phyloP scores from a whole-genome alignment of 805 yeast species.

The Metschnikowia sp. region DNA sequence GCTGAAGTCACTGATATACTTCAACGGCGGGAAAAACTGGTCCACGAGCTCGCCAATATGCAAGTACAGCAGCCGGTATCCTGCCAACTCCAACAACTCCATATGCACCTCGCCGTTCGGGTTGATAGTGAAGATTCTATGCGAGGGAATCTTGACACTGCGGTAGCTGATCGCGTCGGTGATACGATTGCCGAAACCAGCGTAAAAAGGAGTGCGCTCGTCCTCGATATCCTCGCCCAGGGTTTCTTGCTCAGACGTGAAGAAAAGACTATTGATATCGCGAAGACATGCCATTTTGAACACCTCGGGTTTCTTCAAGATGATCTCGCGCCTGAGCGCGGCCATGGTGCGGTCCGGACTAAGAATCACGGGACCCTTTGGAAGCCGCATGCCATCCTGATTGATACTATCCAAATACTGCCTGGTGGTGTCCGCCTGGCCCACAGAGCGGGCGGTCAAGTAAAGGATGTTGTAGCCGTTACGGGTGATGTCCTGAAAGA shows the following conservation, averaged over 20 bases:
- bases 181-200: conserved; percentile 95
- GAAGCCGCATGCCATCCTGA: conserved; percentile 67
- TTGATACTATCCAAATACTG: conserved; percentile 73
- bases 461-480: conserved; percentile 95
- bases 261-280: conserved; percentile 76
- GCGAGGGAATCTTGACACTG: conserved; percentile 89
- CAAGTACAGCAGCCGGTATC: conserved; percentile 83
- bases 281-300: conserved; percentile 95
- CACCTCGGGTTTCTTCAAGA: conserved; percentile 93
- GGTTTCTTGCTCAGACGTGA: conserved; percentile 9
- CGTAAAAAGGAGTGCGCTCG: conserved; percentile 80
- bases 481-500: conserved; percentile 78
- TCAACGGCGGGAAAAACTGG: conserved; percentile 88
- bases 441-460: conserved; percentile 91
- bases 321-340: conserved; percentile 87
- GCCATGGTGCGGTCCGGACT: conserved; percentile 97
- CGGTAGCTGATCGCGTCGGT: conserved; percentile 95
- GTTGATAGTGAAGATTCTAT: conserved; percentile 91
- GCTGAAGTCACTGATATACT: conserved; percentile 29
- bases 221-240: conserved; percentile 28
- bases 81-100: conserved; percentile 93
- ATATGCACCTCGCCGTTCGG: conserved; percentile 96
- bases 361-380: conserved; percentile 88
- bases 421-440: conserved; percentile 90
- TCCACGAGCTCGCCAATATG: conserved; percentile 92